These are phyloP conservation scores for Blastocrithidia nonstop DNA, from an alignment of 208 protist species.

Conservation along the genomic window DNA sequence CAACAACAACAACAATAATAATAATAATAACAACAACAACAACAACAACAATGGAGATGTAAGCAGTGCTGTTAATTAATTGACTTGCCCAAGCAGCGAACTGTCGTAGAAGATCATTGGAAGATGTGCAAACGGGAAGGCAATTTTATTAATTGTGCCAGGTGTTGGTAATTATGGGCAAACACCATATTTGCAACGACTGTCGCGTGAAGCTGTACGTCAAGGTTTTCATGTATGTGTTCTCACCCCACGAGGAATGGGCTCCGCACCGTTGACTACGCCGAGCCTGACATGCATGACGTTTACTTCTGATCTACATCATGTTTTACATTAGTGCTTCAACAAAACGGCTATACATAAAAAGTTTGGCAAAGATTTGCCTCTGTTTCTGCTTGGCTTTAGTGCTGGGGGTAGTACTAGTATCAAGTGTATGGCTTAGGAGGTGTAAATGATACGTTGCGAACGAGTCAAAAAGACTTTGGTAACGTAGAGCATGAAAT, in stretches of 20 bases:
- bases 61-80: too few species aligned
- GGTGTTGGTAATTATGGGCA: slow-evolving; percentile 26
- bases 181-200: slow-evolving; percentile 20
- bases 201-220: slow-evolving; percentile 6
- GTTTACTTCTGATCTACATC: slow-evolving; percentile 22
- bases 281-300: slow-evolving; percentile 22
- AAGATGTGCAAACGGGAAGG: slow-evolving; percentile 9
- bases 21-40: too few species aligned
- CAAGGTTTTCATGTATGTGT: slow-evolving; percentile 23
- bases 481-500: too few species aligned
- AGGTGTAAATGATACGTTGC: too few species aligned
- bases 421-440: slow-evolving; percentile 22
- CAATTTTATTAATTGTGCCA: slow-evolving; percentile 28
- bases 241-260: slow-evolving; percentile 47
- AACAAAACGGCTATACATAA: slow-evolving; percentile 3
- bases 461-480: too few species aligned
- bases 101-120: too few species aligned
- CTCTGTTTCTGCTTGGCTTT: slow-evolving; percentile 28
- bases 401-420: slow-evolving; percentile 19
- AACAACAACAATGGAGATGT: too few species aligned
- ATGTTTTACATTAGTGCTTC: slow-evolving; percentile 13
- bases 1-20: too few species aligned
- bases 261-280: slow-evolving; percentile 20
- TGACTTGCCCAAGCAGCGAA: too few species aligned
- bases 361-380: slow-evolving; percentile 10